These are phyloP conservation scores for Coemansia brasiliensis DNA, from an alignment of 192 early-diverging fungal genomes.

Conservation along the genomic window DNA sequence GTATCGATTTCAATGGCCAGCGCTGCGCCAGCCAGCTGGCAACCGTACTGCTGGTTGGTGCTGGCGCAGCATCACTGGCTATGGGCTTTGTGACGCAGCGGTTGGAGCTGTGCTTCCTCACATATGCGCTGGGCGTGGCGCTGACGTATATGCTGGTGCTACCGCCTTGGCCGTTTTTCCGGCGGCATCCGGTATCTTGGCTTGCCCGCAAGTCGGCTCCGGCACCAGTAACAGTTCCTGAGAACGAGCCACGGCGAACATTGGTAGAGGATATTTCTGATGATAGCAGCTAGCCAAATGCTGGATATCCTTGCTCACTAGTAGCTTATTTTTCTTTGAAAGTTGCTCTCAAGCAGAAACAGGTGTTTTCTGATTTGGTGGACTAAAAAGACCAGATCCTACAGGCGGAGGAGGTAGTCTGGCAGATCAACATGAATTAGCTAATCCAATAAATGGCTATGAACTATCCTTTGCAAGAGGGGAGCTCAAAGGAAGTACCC, in stretches of 20 bases:
- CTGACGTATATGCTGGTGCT: slow-evolving; percentile 38
- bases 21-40: slow-evolving; percentile 32
- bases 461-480: no score
- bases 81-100: slow-evolving; percentile 23
- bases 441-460: no score
- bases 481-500: no score
- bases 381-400: no score
- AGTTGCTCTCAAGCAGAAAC: no score
- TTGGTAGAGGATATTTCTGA: slow-evolving; percentile 51
- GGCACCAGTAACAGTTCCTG: slow-evolving; percentile 21
- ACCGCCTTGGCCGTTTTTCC: slow-evolving; percentile 44
- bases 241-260: slow-evolving; percentile 23
- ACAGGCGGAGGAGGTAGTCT: no score
- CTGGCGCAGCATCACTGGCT: slow-evolving; percentile 22
- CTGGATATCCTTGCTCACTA: no score
- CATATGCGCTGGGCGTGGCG: slow-evolving; percentile 27
- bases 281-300: slow-evolving; percentile 16
- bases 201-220: slow-evolving; percentile 23
- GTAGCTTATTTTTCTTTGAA: no score
- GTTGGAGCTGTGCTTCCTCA: slow-evolving; percentile 37
- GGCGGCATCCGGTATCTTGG: slow-evolving; percentile 32
- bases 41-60: slow-evolving; percentile 17
- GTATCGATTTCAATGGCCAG: slow-evolving; percentile 54
- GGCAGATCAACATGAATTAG: no score
- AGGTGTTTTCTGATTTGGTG: no score